Base-by-base conservation (phyloP, 2,329 filamentous ascomycete species). In the Trichophyton schoenleinii region DNA sequence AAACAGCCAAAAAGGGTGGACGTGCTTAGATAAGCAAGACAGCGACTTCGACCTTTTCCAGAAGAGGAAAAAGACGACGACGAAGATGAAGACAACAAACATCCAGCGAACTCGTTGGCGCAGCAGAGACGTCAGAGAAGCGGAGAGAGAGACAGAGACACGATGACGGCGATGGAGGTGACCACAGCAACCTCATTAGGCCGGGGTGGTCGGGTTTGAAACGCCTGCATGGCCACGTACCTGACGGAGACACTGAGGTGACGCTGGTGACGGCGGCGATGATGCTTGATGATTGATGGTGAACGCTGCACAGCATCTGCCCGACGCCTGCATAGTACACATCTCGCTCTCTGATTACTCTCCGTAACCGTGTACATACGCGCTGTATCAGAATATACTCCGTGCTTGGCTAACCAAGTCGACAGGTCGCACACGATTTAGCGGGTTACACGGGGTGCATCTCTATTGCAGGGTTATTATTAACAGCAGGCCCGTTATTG, bases 251-350 rank as follows among this genome's bases (percentile, higher is more conserved):
- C 9, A 38, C 9, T 38, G 8, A 38, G 34, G 34, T 38, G 34
- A 38, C 9, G 34, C 34, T 38, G 18, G 20, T 20, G 46, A 49
- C 22, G 28, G 28, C 20, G 22, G 22, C 48, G 18, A 28, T 22
- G 48, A 25, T 34, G 18, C 22, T 53, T 53, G 22, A 31, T 53
- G 49, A 3, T 53, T 13, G 22, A 25, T 31, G 7, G 13, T 18
- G 49, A 31, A 53, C 28, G 49, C 20, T 53, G 22, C 49, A 53
- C 49, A 53, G 49, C 49, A 53, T 53, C 49, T 53, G 49, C 49
- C 49, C 49, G 49, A 53, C 49, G 49, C 49, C 49, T 53, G 49
- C 22, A 53, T 44, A n/a, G 15, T 44, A n/a, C 41, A 38, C 41
- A 18, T 15, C 41, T 28, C 49, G 9, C 22, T 25, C 46, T 52